phyloP scores from a whole-genome alignment of 208 protist genomes.

The Kentomonas sorsogonicus region DNA sequence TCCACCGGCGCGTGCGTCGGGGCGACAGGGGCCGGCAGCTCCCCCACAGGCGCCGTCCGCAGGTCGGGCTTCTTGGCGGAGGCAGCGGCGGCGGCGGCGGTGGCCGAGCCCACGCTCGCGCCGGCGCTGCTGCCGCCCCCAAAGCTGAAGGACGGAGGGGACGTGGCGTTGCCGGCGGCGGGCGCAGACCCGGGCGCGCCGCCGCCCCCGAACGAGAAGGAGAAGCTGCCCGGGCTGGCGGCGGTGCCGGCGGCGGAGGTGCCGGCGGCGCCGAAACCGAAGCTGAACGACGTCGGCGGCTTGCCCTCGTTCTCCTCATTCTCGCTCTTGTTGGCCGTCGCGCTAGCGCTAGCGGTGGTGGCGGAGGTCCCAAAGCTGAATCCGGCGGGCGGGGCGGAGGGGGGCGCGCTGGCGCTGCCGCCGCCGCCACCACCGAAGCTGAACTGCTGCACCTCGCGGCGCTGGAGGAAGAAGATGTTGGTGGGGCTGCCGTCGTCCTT shows the following conservation, averaged over 20 bases:
- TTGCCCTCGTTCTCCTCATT: not conserved
- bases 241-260: not conserved
- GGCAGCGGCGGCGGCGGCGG: not conserved
- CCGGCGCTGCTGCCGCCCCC: slow-evolving; percentile 9
- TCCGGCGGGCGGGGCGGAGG: slow-evolving; percentile 5
- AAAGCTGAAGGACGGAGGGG: slow-evolving; percentile 10
- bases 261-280: slow-evolving; percentile 18
- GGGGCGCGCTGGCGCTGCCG: not conserved
- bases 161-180: not conserved
- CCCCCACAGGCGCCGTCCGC: slow-evolving; percentile 8
- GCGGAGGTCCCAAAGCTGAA: not conserved
- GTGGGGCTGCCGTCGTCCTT: slow-evolving; percentile 64
- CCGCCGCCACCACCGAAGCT: slow-evolving; percentile 23
- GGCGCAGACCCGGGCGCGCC: too few species aligned
- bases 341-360: slow-evolving; percentile 23
- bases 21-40: not conserved
- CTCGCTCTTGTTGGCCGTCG: not conserved
- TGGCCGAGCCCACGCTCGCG: not conserved
- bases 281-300: slow-evolving; percentile 21
- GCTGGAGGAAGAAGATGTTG: slow-evolving; percentile 70
- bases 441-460: slow-evolving; percentile 30
- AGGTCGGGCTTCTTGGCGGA: not conserved
- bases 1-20: slow-evolving; percentile 12
- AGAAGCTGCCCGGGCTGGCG: not conserved
- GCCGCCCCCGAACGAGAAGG: not conserved